These are phyloP conservation scores for Lanmaoa rubissima DNA, from an alignment of 768 basidiomycete species.

Conservation along the genomic window DNA sequence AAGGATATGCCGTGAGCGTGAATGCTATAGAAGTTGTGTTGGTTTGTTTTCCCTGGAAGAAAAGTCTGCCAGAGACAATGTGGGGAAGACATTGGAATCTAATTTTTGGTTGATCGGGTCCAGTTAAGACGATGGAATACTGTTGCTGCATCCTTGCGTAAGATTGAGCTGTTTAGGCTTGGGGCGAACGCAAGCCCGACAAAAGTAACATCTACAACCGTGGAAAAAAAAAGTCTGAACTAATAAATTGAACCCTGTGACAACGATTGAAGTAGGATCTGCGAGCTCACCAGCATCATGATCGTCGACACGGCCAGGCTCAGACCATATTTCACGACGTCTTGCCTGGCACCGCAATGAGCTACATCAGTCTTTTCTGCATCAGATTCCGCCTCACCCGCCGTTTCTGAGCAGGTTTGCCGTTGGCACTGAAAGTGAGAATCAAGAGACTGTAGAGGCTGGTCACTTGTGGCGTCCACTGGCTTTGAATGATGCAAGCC, in stretches of 20 bases:
- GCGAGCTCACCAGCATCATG: neutral
- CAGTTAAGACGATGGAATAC: too few relatives aligned
- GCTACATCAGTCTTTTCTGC: slow-evolving; percentile 70
- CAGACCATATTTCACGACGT: neutral
- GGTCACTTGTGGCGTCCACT: slow-evolving; percentile 74
- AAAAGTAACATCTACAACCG: too few relatives aligned
- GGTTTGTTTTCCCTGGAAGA: neutral
- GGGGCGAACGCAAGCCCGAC: too few relatives aligned
- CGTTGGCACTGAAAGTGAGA: slow-evolving; percentile 60
- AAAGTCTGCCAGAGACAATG: neutral
- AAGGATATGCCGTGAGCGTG: neutral
- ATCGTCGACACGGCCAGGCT: neutral
- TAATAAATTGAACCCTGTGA: neutral
- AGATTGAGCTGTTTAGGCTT: too few relatives aligned
- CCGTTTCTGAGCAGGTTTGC: slow-evolving; percentile 55
- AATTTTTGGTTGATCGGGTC: too few relatives aligned
- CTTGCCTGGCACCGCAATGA: neutral
- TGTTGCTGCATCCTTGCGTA: too few relatives aligned
- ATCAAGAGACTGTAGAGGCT: slow-evolving; percentile 72
- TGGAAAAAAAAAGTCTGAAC: neutral
- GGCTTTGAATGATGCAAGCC: slow-evolving; percentile 76
- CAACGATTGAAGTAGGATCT: neutral
- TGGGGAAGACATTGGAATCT: neutral
- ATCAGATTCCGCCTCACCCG: slow-evolving; percentile 83
- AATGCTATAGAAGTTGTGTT: too few relatives aligned